Percentiles rank a stretch among this genome's conserved stretches.
Conservation (phyloP, 1,284 basidiomycete genomes). For the Moesziomyces aphidis region DNA sequence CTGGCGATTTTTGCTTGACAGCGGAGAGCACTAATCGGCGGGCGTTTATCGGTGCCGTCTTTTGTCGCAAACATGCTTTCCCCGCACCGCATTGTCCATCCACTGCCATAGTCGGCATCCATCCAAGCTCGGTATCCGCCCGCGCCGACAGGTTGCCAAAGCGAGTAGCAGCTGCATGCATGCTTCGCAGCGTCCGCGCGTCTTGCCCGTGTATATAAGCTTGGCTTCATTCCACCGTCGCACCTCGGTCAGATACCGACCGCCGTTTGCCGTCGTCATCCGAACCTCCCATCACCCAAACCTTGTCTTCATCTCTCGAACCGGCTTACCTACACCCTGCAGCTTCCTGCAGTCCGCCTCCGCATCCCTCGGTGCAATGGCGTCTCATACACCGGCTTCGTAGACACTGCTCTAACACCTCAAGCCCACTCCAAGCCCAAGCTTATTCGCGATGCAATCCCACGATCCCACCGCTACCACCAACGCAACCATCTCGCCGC, state of each 20-base stretch:
- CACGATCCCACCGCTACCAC: neutral
- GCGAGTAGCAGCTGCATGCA: no score
- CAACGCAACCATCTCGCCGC: neutral
- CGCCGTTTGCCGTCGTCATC: neutral
- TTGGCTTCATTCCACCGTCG: neutral
- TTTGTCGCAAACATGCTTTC: no score
- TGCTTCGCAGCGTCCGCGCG: constrained; percentile 15
- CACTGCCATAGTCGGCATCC: no score
- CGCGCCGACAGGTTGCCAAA: no score
- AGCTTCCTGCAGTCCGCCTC: neutral
- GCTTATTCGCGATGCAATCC: constrained; percentile 2
- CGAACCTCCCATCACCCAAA: neutral
- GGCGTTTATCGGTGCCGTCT: no score
- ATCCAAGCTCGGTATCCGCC: neutral
- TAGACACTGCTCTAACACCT: neutral
- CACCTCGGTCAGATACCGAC: constrained; percentile 8
- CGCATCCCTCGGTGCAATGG: constrained; percentile 1
- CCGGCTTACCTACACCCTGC: constrained; percentile 1
- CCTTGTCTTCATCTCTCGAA: neutral
- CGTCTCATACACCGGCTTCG: neutral
- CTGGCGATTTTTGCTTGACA: no score
- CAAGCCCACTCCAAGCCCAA: no score
- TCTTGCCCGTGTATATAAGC: constrained; percentile 28
- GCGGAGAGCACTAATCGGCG: no score
- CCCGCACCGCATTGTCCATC: no score